A percentile compares a stretch with the other conserved stretches of the same genome.
These are phyloP conservation scores for Linderniella brevidens DNA, from an alignment of 257 asterid species.

Conservation along the genomic window DNA sequence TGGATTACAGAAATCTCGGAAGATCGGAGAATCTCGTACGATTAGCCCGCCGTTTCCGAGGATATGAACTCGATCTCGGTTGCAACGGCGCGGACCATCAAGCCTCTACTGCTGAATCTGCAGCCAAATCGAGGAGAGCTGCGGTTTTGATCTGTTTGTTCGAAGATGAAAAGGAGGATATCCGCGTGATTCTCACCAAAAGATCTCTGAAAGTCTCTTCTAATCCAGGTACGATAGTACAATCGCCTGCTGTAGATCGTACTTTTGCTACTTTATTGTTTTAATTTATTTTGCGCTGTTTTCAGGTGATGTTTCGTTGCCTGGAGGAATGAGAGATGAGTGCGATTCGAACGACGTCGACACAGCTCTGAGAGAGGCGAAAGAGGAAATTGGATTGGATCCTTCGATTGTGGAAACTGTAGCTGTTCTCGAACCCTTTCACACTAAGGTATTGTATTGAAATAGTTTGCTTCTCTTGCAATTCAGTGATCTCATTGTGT, in stretches of 20 bases:
- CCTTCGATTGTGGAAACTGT: slow-evolving; percentile 53
- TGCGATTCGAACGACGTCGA: slow-evolving; percentile 34
- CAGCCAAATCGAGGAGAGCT: slow-evolving; percentile 18
- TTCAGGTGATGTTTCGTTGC: slow-evolving; percentile 84
- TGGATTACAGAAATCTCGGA: too few relatives aligned
- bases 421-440: slow-evolving; percentile 39
- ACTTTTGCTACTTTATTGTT: neutral
- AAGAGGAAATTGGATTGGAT: slow-evolving; percentile 82
- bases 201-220: slow-evolving; percentile 54
- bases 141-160: slow-evolving; percentile 69
- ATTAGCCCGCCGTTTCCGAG: too few relatives aligned
- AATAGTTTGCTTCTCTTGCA: neutral
- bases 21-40: too few relatives aligned
- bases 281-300: too few relatives aligned
- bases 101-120: too few relatives aligned
- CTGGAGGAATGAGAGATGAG: slow-evolving; percentile 75
- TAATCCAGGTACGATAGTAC: slow-evolving; percentile 35
- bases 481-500: neutral
- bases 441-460: slow-evolving; percentile 25
- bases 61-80: too few relatives aligned
- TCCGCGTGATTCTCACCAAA: slow-evolving; percentile 68
- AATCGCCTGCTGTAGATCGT: too few relatives aligned
- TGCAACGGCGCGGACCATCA: too few relatives aligned
- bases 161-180: slow-evolving; percentile 32
- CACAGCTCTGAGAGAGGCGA: slow-evolving; percentile 82